Percentiles rank a stretch among this genome's conserved stretches.
Conservation (phyloP, 2,329 filamentous ascomycete species). For the Bipolaris bicolor region DNA sequence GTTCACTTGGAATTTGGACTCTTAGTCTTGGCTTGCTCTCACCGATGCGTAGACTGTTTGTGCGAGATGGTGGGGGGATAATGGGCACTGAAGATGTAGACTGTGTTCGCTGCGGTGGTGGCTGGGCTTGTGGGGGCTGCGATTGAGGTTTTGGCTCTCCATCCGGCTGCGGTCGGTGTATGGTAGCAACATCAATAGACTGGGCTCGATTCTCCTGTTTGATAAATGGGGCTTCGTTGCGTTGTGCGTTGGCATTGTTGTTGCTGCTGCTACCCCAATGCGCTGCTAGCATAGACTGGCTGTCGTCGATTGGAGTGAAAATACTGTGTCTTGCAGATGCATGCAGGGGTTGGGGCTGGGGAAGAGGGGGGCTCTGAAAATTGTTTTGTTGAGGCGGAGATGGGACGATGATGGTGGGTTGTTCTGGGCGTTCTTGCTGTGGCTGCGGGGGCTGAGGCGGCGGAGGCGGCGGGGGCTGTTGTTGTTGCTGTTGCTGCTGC, state of each 20-base stretch:
- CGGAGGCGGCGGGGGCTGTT: constrained; percentile 73
- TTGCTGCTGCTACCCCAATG: constrained; percentile 67
- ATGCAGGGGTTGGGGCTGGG: constrained; percentile 68
- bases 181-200: constrained; percentile 67
- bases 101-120: constrained; percentile 56
- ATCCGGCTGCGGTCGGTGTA: constrained; percentile 52
- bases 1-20: constrained; percentile 93
- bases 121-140: constrained; percentile 38
- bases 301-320: constrained; percentile 96
- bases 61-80: constrained; percentile 69
- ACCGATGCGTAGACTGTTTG: constrained; percentile 74
- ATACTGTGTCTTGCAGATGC: constrained; percentile 81
- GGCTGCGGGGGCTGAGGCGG: constrained; percentile 76
- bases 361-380: constrained; percentile 61
- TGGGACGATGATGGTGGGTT: constrained; percentile 49
- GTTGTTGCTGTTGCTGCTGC: constrained; percentile 72
- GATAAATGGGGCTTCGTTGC: constrained; percentile 52
- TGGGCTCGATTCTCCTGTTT: constrained; percentile 62
- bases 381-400: constrained; percentile 60
- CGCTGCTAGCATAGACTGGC: constrained; percentile 83
- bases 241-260: constrained; percentile 51
- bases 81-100: constrained; percentile 70
- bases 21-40: constrained; percentile 82
- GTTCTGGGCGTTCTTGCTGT: constrained; percentile 63
- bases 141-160: constrained; percentile 50